These are phyloP conservation scores for Ambrosia artemisiifolia DNA, from an alignment of 129 eudicot genomes.

Conservation along the genomic window DNA sequence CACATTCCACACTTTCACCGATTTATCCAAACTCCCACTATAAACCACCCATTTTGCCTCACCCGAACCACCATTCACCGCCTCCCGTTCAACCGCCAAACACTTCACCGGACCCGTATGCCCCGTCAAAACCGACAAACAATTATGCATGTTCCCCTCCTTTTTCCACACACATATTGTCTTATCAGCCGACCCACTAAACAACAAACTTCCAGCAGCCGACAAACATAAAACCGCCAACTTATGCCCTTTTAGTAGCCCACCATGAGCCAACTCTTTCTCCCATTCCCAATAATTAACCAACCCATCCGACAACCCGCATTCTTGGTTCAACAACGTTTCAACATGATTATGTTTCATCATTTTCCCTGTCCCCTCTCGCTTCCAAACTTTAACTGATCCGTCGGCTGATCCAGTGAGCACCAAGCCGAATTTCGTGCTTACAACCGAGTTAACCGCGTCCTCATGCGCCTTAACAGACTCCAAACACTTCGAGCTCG, in stretches of 20 bases:
- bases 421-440: constrained; percentile 46
- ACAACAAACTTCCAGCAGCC: constrained; percentile 55
- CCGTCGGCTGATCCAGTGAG: constrained; percentile 92
- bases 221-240: constrained; percentile 79
- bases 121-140: constrained; percentile 70
- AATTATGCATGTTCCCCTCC: constrained; percentile 52
- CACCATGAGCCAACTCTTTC: constrained; percentile 64
- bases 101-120: constrained; percentile 91
- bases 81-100: constrained; percentile 63
- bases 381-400: constrained; percentile 80
- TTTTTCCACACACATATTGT: constrained; percentile 91
- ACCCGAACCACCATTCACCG: constrained; percentile 18
- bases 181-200: constrained; percentile 95
- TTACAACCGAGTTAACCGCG: constrained; percentile 82
- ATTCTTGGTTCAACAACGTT: constrained; percentile 67
- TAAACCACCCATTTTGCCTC: constrained; percentile 64
- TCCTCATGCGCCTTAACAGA: constrained; percentile 88
- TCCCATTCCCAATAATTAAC: constrained; percentile 83
- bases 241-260: constrained; percentile 76
- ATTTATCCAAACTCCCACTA: constrained; percentile 91
- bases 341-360: constrained; percentile 46
- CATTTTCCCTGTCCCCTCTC: constrained; percentile 56
- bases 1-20: constrained; percentile 92
- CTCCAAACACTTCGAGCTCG: constrained; percentile 64
- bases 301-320: constrained; percentile 84